Evolutionary conservation across 768 basidiomycete species (phyloP).

Genomic region (Suillus spraguei): DNA sequence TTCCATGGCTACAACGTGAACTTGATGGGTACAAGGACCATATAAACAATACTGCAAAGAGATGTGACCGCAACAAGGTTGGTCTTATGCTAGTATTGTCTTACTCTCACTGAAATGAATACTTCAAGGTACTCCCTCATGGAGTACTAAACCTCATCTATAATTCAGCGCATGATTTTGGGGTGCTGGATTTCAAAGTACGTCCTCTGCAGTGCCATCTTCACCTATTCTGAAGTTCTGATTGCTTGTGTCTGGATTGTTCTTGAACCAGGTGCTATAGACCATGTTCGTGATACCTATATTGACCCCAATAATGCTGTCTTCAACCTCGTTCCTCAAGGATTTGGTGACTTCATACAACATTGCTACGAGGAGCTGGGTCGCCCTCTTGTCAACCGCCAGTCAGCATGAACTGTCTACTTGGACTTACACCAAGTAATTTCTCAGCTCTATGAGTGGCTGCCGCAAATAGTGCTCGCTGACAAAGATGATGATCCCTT

Average conservation of each 20-base stretch:
- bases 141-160: too few species aligned
- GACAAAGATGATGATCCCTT: background rate
- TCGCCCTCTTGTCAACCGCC: background rate
- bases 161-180: too few species aligned
- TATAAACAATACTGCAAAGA: constrained; percentile 12
- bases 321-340: background rate
- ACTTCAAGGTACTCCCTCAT: too few species aligned
- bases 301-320: background rate
- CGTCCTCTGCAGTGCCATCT: too few species aligned
- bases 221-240: background rate
- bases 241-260: background rate
- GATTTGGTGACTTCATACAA: background rate
- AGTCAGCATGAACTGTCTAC: background rate
- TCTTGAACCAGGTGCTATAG: background rate
- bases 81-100: too few species aligned
- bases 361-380: background rate
- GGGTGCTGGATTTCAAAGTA: constrained; percentile 37
- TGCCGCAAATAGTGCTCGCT: background rate
- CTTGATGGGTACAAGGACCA: constrained; percentile 3
- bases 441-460: background rate
- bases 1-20: constrained; percentile 13
- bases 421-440: background rate
- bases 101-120: too few species aligned
- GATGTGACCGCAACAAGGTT: background rate
- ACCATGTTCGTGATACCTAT: background rate